Base-by-base conservation (phyloP, 164 flowering plant species). In the Berberis vulgaris region DNA sequence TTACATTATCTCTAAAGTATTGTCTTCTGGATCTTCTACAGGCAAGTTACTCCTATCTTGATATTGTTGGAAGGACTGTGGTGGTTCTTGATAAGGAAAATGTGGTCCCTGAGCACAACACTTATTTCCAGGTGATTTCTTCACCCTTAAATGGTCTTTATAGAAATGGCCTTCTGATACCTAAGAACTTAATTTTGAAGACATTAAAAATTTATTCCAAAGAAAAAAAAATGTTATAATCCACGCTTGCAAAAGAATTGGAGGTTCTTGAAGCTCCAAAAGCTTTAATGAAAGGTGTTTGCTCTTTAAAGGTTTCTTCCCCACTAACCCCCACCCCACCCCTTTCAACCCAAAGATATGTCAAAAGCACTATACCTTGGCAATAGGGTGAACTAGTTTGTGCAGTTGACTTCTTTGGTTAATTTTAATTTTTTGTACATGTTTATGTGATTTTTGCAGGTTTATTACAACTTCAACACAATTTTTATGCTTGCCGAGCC, bases 401-500 rank as follows among this genome's bases (percentile, higher is more conserved):
- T 26, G 13, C n/a, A 7, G 5, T 7, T 54, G 26, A 4, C 40
- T 42, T 41, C 12, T 52, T 0, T 5, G 5, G 38, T 26, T 43
- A 8, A 5, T 8, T 3, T 54, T 39, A 4, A 0, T 45, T 41
- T 66, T 40, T 59, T 45, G 1, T 56, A 42, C 39, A 57, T 45
- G 5, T n/a, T 62, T 54, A 4, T 56, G 3, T 55, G 38, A 7
- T n/a, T 69, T 67, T 69, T 68, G 39, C 91, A 94, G 99, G 96
- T 94, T 64, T 79, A 85, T 76, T 94, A 94, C 81, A 81, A 73
- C 13, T 91, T 89, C 96, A 86, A 83, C 64, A 88, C 84, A 11
- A 70, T 87, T 46, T 91, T 81, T 82, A 86, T 89, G 96, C 89
- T 94, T 60, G 96, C 90, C 0, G 96, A 94, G 80, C 99, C 99